Evolutionary conservation across 352 stramenopile genomes (phyloP), one percentile per base, ranked within the genome.

Genomic region (Phytophthora pini): DNA sequence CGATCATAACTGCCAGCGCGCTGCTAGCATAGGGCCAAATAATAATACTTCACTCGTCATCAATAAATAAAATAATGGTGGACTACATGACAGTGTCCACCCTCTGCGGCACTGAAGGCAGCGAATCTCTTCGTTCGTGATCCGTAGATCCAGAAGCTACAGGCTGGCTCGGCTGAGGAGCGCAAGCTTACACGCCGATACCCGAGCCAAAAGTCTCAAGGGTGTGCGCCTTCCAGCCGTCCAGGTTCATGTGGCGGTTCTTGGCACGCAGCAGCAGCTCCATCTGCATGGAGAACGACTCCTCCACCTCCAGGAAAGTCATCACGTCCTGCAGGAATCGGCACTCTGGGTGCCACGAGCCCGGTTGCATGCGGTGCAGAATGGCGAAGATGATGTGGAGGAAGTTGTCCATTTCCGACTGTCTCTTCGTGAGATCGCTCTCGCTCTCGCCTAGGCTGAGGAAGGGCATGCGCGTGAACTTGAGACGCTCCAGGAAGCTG

Each of bases 341-440:
- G 66, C 88, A 95, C 41, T 93, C 76, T 4, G 77, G 62, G 56
- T 88, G 76, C 77, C 86, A 93, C 49, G 74, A 70, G 29, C 70
- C 76, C 22, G 82, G 78, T 59, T 89, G 79, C 77, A 91, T 90
- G 47, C 81, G 80, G 61, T 93, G 85, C 57, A 95, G 64, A 52
- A 93, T 89, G 40, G 77, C 79, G 53, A 94, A 92, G 56, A 95
- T 80, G 59, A 92, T 84, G 48, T 79, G 80, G 40, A 95, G 59
- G 56, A 95, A 95, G 57, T 88, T 90, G 73, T 92, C 84, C 81
- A 94, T 90, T 74, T 95, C 85, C 29, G 58, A 53, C 58, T 93
- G 84, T 29, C 84, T 82, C 60, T 82, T 90, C 8, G 58, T 79
- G 1, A 92, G 62, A 59, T 92, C 77, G 7, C 62, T 54, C 15